Evolutionary conservation across 2,329 filamentous ascomycete species (phyloP), one percentile per base, ranked within the genome.

Genomic region (Talaromyces sp.): DNA sequence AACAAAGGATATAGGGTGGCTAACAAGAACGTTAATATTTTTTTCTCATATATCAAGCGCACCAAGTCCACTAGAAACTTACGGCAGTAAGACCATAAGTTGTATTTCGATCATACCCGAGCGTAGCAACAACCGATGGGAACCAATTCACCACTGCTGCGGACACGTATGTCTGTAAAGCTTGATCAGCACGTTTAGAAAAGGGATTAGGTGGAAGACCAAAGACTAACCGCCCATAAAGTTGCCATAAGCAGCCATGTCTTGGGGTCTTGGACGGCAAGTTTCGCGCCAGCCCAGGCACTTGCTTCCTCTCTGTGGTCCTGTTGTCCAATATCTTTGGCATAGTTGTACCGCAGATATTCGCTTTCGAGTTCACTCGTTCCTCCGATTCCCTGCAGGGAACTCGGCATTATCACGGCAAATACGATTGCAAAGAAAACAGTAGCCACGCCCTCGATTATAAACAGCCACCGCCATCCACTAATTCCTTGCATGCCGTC

Each of bases 401-500:
- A 56, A 71, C 89, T 87, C 56, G 87, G 79, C 28, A 89, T 47
- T 1, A 72, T 67, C 5, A 85, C 70, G 14, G 88, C 87, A 31
- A 91, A 79, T 5, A 76, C 77, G 28, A 91, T 28, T 7, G 61
- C 44, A 47, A 47, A 47, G 44, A 47, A 47, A 14, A 47, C 44
- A 8, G 44, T 63, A 6, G 56, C n/a, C 12, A 47, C 23, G 9
- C 81, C 81, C 65, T 83, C 81, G 6, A 83, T 70, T 36, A 83
- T 78, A 61, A 83, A 83, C 31, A 81, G 79, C 79, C 81, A 83
- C 53, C 79, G 44, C 78, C 70, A 83, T 0, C 76, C 76, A 4
- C 69, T 68, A 40, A 79, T 64, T 31, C 76, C 75, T 9, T 68
- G 73, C 5, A 77, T 67, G 3, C 78, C 79, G 54, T 78, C 64